phyloP scores from a whole-genome alignment of 805 yeast species.

The Candida anglica region DNA sequence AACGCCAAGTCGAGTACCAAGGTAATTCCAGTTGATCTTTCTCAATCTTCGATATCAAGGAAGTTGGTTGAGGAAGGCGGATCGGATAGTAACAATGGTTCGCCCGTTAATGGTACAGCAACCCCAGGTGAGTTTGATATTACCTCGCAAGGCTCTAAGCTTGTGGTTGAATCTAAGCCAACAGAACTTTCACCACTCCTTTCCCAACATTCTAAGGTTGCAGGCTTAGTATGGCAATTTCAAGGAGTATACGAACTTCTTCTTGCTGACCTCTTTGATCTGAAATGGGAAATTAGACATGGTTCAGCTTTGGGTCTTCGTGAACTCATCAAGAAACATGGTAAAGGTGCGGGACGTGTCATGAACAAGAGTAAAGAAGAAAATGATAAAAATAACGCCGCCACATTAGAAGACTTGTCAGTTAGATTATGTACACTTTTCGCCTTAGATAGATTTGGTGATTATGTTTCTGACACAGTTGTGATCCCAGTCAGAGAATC shows the following conservation, averaged over 20 bases:
- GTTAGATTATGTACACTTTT: slow-evolving; percentile 81
- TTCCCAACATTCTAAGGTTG: slow-evolving; percentile 66
- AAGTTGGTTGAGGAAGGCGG: slow-evolving; percentile 44
- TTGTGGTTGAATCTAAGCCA: slow-evolving; percentile 77
- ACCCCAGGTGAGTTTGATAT: slow-evolving; percentile 48
- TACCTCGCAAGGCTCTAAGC: slow-evolving; percentile 75
- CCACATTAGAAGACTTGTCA: slow-evolving; percentile 81
- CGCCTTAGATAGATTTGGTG: slow-evolving; percentile 94
- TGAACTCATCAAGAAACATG: slow-evolving; percentile 80
- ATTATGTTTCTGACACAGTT: slow-evolving; percentile 94
- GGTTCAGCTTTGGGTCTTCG: slow-evolving; percentile 92
- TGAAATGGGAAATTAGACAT: slow-evolving; percentile 91
- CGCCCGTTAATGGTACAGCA: slow-evolving; percentile 30
- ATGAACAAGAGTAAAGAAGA: slow-evolving; percentile 56
- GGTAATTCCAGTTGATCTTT: slow-evolving; percentile 56
- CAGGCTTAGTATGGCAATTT: slow-evolving; percentile 85
- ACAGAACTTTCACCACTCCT: slow-evolving; percentile 63
- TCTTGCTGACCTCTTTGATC: slow-evolving; percentile 74
- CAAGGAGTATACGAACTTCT: slow-evolving; percentile 88
- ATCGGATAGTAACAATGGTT: slow-evolving; percentile 15
- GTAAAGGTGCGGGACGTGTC: slow-evolving; percentile 79
- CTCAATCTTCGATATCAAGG: slow-evolving; percentile 65
- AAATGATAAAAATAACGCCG: slow-evolving; percentile 61
- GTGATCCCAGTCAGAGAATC: slow-evolving; percentile 98
- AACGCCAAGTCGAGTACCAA: slow-evolving; percentile 52